These are phyloP conservation scores for Waitea zeae DNA, from an alignment of 1,284 basidiomycete species.

Conservation along the genomic window DNA sequence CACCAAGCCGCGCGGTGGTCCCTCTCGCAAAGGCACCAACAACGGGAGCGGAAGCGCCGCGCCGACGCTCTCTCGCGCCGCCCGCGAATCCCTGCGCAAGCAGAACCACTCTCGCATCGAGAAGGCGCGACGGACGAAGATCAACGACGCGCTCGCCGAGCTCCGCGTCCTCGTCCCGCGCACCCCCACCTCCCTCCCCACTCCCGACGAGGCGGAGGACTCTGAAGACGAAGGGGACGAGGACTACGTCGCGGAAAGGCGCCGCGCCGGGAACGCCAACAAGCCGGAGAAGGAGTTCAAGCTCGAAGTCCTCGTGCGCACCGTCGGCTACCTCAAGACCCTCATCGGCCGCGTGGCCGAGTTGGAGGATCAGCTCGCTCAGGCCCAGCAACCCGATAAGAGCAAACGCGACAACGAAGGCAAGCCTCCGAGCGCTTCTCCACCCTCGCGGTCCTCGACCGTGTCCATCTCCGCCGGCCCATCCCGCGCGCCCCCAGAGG, in stretches of 20 bases:
- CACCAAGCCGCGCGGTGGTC: conserved; percentile 9
- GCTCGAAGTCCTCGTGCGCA: conserved; percentile 60
- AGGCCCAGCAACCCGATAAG: background rate
- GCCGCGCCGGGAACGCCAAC: conserved; percentile 15
- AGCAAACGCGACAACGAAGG: conserved; percentile 1
- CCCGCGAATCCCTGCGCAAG: conserved; percentile 60
- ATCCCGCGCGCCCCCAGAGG: background rate
- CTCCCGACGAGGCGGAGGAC: conserved; percentile 12
- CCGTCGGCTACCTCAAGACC: conserved; percentile 52
- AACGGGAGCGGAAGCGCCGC: conserved; percentile 38
- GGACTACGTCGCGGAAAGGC: conserved; percentile 13
- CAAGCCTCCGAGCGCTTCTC: too few relatives aligned
- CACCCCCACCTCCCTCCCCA: too few relatives aligned
- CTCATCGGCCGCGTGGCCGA: conserved; percentile 30
- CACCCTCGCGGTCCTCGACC: too few relatives aligned
- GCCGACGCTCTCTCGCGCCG: conserved; percentile 38
- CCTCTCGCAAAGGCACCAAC: conserved; percentile 42
- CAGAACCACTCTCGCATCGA: conserved; percentile 75
- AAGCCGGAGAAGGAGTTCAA: conserved; percentile 62
- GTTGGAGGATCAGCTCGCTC: conserved; percentile 18
- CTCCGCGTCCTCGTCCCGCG: conserved; percentile 47
- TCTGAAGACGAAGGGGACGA: conserved; percentile 12
- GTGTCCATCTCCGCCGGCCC: too few relatives aligned
- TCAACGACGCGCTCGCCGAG: conserved; percentile 60
- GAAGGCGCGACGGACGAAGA: conserved; percentile 67